Conservation (phyloP, 495 filamentous ascomycete species). For the Daldinia concentrica region DNA sequence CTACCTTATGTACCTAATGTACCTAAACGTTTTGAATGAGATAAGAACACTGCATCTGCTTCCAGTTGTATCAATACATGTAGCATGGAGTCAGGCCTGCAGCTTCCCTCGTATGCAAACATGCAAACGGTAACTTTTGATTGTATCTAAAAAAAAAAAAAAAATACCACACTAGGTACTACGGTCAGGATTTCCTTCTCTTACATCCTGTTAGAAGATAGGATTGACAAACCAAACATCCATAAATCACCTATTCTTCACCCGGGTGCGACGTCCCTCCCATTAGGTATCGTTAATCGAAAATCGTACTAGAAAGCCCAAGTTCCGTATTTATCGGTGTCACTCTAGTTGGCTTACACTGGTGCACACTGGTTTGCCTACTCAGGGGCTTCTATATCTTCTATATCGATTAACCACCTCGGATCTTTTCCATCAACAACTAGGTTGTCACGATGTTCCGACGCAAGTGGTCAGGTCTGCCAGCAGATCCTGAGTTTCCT, state of each 20-base stretch:
- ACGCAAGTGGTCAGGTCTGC: conserved; percentile 69
- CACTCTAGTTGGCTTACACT: no score
- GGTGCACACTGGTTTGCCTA: no score
- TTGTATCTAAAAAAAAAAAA: not conserved
- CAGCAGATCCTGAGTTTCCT: conserved; percentile 72
- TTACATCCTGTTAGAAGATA: not conserved
- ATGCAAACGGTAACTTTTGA: not conserved
- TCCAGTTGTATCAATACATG: no score
- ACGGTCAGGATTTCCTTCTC: not conserved
- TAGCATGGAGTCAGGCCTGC: not conserved
- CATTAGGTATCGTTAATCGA: no score
- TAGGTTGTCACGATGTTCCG: conserved; percentile 68
- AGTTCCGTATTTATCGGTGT: no score
- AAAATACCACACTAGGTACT: not conserved
- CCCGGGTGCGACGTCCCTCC: no score
- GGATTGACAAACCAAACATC: no score
- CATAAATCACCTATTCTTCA: no score
- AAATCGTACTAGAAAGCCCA: no score
- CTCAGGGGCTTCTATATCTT: no score
- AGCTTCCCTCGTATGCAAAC: not conserved
- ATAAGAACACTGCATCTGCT: no score
- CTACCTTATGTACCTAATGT: no score
- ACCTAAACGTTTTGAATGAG: not conserved
- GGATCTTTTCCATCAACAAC: not conserved
- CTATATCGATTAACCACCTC: not conserved